phyloP scores from a whole-genome alignment of 805 yeast genomes.

The Jamesozyma spencerorum region DNA sequence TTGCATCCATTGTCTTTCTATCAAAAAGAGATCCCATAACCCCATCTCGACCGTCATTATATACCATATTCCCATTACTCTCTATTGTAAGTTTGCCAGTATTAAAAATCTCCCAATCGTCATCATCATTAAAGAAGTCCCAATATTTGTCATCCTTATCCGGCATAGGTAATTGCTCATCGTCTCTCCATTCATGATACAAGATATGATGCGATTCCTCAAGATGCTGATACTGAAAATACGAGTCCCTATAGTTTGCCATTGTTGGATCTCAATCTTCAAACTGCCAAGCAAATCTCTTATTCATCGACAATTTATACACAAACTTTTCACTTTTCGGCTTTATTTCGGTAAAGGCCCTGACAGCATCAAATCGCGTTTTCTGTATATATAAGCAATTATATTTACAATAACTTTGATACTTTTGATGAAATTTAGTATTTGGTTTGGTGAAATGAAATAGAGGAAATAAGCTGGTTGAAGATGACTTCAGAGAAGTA shows the following conservation, averaged over 20 bases:
- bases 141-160: slow-evolving; percentile 18
- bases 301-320: too few species aligned
- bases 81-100: slow-evolving; percentile 13
- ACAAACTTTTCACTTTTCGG: too few species aligned
- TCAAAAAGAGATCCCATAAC: slow-evolving; percentile 5
- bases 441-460: too few species aligned
- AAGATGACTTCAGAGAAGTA: neutral
- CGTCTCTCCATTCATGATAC: slow-evolving; percentile 25
- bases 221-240: slow-evolving; percentile 22
- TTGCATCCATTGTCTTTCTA: neutral
- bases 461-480: too few species aligned
- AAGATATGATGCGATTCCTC: slow-evolving; percentile 17
- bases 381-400: neutral
- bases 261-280: too few species aligned
- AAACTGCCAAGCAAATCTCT: too few species aligned
- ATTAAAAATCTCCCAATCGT: slow-evolving; percentile 24
- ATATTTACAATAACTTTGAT: too few species aligned
- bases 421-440: too few species aligned
- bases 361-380: too few species aligned
- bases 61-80: slow-evolving; percentile 16
- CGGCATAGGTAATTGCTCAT: slow-evolving; percentile 23
- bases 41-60: neutral
- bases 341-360: too few species aligned
- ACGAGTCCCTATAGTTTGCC: slow-evolving; percentile 20
- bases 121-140: slow-evolving; percentile 28